Percentiles rank a stretch among this genome's conserved stretches.
These are phyloP conservation scores for Phialophora expanda DNA, from an alignment of 2,329 filamentous ascomycete species.

Conservation along the genomic window DNA sequence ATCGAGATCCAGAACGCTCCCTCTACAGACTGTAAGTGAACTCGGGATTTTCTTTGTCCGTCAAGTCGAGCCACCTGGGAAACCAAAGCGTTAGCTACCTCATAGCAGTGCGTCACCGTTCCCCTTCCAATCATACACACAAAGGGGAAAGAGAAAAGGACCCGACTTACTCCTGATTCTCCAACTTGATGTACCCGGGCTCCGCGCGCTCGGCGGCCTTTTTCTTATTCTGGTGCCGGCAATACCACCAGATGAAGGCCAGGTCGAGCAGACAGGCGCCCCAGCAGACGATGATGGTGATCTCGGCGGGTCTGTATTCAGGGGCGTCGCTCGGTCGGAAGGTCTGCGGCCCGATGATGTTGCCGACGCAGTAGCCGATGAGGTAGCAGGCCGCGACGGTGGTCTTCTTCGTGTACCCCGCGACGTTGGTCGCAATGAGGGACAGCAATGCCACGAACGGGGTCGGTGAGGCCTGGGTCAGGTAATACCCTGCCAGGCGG, in stretches of 20 bases:
- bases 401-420: slow-evolving; percentile 61
- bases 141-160: background rate
- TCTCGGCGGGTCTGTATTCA: slow-evolving; percentile 67
- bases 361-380: slow-evolving; percentile 58
- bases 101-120: background rate
- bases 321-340: slow-evolving; percentile 63
- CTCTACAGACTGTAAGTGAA: slow-evolving; percentile 64
- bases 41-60: slow-evolving; percentile 68
- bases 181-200: slow-evolving; percentile 64
- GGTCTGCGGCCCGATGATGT: slow-evolving; percentile 58
- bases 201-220: slow-evolving; percentile 60
- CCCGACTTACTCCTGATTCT: slow-evolving; percentile 65
- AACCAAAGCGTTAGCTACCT: background rate
- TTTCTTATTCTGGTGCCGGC: slow-evolving; percentile 61
- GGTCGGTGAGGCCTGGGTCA: slow-evolving; percentile 65
- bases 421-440: slow-evolving; percentile 66
- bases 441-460: slow-evolving; percentile 68
- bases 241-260: slow-evolving; percentile 68
- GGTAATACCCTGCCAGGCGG: slow-evolving; percentile 68
- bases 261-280: slow-evolving; percentile 57
- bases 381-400: slow-evolving; percentile 57
- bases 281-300: slow-evolving; percentile 67
- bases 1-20: background rate
- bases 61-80: slow-evolving; percentile 61
- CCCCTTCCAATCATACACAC: background rate